Conservation (phyloP, 805 yeast genomes). For the Saturnispora bothae region DNA sequence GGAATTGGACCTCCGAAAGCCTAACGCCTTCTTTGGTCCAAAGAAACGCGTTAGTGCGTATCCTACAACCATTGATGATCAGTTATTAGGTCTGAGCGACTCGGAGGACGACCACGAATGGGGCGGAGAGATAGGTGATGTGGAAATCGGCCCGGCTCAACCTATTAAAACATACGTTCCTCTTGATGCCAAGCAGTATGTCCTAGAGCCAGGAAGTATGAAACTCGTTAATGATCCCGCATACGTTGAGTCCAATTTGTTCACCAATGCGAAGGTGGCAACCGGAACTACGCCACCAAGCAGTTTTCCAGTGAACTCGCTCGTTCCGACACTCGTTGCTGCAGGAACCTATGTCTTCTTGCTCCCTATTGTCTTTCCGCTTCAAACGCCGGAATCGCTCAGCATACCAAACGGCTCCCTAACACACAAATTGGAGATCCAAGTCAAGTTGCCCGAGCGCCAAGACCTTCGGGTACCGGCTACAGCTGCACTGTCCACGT, state of each 20-base stretch:
- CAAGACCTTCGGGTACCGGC: slow-evolving; percentile 23
- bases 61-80: slow-evolving; percentile 10
- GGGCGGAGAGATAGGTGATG: background rate
- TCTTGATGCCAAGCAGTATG: slow-evolving; percentile 7
- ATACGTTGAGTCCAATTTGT: background rate
- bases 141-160: slow-evolving; percentile 9
- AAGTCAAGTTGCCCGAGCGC: slow-evolving; percentile 26
- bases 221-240: background rate
- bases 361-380: slow-evolving; percentile 52
- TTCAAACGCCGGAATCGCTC: slow-evolving; percentile 52
- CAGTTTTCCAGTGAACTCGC: slow-evolving; percentile 20
- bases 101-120: slow-evolving; percentile 8
- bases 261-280: background rate
- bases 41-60: slow-evolving; percentile 3
- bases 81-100: slow-evolving; percentile 14
- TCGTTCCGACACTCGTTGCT: slow-evolving; percentile 25
- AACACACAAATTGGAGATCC: slow-evolving; percentile 32
- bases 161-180: background rate
- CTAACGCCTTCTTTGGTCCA: slow-evolving; percentile 29
- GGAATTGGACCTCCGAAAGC: slow-evolving; percentile 31
- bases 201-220: slow-evolving; percentile 14
- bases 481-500: slow-evolving; percentile 25
- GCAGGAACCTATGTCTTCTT: slow-evolving; percentile 66
- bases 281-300: slow-evolving; percentile 16
- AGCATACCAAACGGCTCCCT: slow-evolving; percentile 41